Evolutionary conservation across 768 basidiomycete species (phyloP).

Genomic region (Boletus sensibilis): DNA sequence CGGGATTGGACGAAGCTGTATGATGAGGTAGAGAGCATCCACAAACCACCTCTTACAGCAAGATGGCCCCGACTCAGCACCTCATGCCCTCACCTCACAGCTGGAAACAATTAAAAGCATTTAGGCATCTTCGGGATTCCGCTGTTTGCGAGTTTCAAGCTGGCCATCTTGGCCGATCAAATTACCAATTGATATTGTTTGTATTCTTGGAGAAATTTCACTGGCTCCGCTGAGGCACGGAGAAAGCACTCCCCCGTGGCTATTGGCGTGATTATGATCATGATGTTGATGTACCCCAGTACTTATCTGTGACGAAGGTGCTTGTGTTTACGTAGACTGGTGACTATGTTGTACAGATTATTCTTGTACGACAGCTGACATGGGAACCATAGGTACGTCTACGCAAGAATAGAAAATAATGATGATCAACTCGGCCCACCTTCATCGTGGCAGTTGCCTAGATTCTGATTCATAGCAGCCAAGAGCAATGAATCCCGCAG

Average conservation of each 20-base stretch:
- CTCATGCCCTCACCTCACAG: background rate
- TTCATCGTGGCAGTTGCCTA: background rate
- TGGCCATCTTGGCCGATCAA: too few species aligned
- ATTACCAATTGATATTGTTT: background rate
- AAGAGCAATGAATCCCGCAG: background rate
- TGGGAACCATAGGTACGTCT: too few species aligned
- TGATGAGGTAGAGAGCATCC: constrained; percentile 11
- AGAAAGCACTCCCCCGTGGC: too few species aligned
- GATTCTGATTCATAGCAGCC: background rate
- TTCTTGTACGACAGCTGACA: too few species aligned
- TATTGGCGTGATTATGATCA: background rate
- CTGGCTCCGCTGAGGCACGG: background rate
- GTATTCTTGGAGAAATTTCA: background rate
- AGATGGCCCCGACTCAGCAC: background rate
- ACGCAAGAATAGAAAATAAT: too few species aligned
- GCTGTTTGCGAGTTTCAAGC: background rate
- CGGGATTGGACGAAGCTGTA: constrained; percentile 16
- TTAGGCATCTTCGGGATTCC: background rate
- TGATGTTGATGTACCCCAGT: too few species aligned
- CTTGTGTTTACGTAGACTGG: too few species aligned
- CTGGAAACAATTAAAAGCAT: background rate
- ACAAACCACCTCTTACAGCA: background rate
- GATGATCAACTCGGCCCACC: too few species aligned
- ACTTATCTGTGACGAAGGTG: background rate
- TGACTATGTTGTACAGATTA: too few species aligned